Conservation (phyloP, 495 filamentous ascomycete species). For the Acidomyces sp. region DNA sequence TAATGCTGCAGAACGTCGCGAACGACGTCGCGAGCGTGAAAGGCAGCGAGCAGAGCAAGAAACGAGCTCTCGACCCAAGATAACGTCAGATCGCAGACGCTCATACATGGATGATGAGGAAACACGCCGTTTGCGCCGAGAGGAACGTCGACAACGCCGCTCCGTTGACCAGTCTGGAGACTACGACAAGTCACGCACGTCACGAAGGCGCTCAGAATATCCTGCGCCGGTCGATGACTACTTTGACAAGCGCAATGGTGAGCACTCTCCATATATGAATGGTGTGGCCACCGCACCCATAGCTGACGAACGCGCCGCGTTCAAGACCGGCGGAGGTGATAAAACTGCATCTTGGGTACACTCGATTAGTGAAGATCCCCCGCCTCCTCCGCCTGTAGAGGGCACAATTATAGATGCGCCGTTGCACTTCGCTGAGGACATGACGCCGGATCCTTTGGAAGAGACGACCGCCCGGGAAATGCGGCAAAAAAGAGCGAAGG, state of each 20-base stretch:
- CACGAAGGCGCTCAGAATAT: slow-evolving; percentile 15
- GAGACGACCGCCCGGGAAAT: slow-evolving; percentile 12
- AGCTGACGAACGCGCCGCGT: slow-evolving; percentile 19
- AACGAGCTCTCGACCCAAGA: slow-evolving; percentile 16
- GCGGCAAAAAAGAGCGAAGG: slow-evolving; percentile 6
- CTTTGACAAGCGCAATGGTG: slow-evolving; percentile 32
- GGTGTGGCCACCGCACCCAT: slow-evolving; percentile 3
- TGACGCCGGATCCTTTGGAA: slow-evolving; percentile 13
- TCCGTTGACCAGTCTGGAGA: slow-evolving; percentile 7
- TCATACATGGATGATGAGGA: slow-evolving; percentile 16
- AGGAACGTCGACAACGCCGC: slow-evolving; percentile 19
- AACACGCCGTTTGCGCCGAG: slow-evolving; percentile 16
- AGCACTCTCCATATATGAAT: slow-evolving; percentile 1
- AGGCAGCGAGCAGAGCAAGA: slow-evolving; percentile 20
- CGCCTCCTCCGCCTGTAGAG: slow-evolving; percentile 44
- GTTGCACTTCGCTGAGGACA: slow-evolving; percentile 26
- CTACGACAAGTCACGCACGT: slow-evolving; percentile 12
- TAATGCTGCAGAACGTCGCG: slow-evolving; percentile 25
- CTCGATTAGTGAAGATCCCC: slow-evolving; percentile 41
- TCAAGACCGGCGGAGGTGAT: slow-evolving; percentile 26
- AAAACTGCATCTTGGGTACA: slow-evolving; percentile 52
- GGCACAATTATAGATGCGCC: slow-evolving; percentile 42
- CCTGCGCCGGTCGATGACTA: slow-evolving; percentile 28
- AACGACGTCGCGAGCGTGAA: slow-evolving; percentile 16
- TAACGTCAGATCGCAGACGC: slow-evolving; percentile 14